phyloP scores from a whole-genome alignment of 2,329 filamentous ascomycete genomes.

The Exserohilum rostratum region DNA sequence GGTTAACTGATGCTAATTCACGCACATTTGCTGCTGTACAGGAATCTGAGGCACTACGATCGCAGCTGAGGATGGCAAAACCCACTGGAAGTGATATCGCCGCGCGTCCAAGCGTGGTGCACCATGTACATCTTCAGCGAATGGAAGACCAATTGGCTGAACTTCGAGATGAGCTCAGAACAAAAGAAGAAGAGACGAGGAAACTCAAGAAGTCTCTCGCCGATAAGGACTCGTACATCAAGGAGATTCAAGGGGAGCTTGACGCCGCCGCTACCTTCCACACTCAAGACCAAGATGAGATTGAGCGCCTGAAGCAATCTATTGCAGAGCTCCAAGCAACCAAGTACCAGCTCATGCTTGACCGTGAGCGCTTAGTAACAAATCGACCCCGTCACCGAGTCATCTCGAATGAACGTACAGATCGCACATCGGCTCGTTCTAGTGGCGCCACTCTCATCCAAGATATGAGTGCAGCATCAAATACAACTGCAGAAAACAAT shows the following conservation, averaged over 20 bases:
- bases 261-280: slow-evolving; percentile 22
- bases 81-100: slow-evolving; percentile 36
- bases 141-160: slow-evolving; percentile 43
- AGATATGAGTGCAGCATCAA: slow-evolving; percentile 25
- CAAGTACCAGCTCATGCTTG: slow-evolving; percentile 41
- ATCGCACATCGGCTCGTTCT: slow-evolving; percentile 31
- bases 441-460: slow-evolving; percentile 43
- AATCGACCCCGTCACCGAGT: slow-evolving; percentile 31
- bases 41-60: slow-evolving; percentile 30
- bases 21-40: slow-evolving; percentile 34
- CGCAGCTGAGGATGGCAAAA: slow-evolving; percentile 35
- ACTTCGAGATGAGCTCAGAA: slow-evolving; percentile 23
- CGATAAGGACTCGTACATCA: slow-evolving; percentile 28
- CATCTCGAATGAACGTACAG: slow-evolving; percentile 29
- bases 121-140: slow-evolving; percentile 42
- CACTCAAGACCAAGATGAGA: slow-evolving; percentile 33
- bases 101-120: slow-evolving; percentile 40
- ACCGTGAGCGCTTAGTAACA: slow-evolving; percentile 38
- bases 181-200: slow-evolving; percentile 32
- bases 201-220: slow-evolving; percentile 18
- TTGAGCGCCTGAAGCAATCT: slow-evolving; percentile 31
- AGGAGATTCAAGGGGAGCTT: slow-evolving; percentile 27
- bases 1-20: slow-evolving; percentile 37
- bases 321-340: slow-evolving; percentile 33
- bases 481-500: slow-evolving; percentile 19